Conservation (phyloP, 83 land plant species). For the Diphasiastrum complanatum region DNA sequence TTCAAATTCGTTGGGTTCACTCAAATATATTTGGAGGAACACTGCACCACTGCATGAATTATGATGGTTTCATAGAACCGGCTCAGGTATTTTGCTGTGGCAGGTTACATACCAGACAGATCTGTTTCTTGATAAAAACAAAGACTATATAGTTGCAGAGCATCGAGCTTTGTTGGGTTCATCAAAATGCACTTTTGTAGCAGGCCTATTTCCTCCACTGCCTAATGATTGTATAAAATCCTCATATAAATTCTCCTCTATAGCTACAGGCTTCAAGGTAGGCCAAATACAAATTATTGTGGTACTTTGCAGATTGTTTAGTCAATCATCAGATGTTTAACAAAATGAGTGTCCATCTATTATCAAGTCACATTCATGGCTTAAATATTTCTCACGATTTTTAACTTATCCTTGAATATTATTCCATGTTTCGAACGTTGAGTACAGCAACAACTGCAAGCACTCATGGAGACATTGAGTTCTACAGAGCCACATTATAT, state of each 20-base stretch:
- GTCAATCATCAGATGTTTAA: not conserved
- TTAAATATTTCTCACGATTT: too few relatives aligned
- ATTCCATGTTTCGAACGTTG: too few relatives aligned
- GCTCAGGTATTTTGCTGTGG: not conserved
- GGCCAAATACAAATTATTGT: not conserved
- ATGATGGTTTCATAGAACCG: not conserved
- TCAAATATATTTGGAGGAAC: too few relatives aligned
- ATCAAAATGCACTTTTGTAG: constrained; percentile 62
- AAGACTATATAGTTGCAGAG: constrained; percentile 88
- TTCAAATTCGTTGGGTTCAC: too few relatives aligned
- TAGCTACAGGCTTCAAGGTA: constrained; percentile 77
- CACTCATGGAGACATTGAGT: constrained; percentile 12
- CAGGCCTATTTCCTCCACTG: constrained; percentile 52
- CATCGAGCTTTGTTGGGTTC: constrained; percentile 68
- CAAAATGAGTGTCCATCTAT: not conserved
- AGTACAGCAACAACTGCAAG: constrained; percentile 11
- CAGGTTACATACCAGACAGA: constrained; percentile 93
- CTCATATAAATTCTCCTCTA: constrained; percentile 63
- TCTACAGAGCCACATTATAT: constrained; percentile 6
- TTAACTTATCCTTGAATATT: too few relatives aligned
- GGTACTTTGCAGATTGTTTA: not conserved
- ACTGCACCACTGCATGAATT: too few relatives aligned
- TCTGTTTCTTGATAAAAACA: constrained; percentile 72
- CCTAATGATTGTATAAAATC: constrained; percentile 58
- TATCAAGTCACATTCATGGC: not conserved